Conservation (phyloP, 1,284 basidiomycete genomes). For the Leccinum fallax region DNA sequence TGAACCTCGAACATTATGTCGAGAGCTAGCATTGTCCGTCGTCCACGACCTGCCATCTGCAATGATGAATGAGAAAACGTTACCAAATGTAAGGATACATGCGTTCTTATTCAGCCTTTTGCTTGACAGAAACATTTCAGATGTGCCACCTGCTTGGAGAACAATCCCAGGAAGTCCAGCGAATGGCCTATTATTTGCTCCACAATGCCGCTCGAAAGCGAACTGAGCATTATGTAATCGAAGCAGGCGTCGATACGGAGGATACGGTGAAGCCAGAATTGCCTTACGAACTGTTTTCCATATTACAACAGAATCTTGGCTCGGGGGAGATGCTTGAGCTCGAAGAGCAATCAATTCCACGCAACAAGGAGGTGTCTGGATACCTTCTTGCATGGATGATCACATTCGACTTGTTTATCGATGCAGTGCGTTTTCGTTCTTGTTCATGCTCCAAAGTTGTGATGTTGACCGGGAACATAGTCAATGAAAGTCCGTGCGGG, state of each 20-base stretch:
- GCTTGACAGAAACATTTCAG: constrained; percentile 40
- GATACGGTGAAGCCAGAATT: constrained; percentile 53
- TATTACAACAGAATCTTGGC: constrained; percentile 55
- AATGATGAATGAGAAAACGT: constrained; percentile 64
- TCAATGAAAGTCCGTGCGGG: constrained; percentile 79
- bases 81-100: constrained; percentile 54
- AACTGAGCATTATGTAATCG: constrained; percentile 82
- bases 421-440: constrained; percentile 63
- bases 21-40: constrained; percentile 66
- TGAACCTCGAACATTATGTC: constrained; percentile 67
- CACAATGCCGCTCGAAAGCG: constrained; percentile 63
- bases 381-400: constrained; percentile 91
- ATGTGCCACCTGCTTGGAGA: constrained; percentile 78
- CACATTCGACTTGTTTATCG: constrained; percentile 83
- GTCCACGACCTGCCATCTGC: constrained; percentile 66
- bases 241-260: constrained; percentile 76
- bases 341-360: constrained; percentile 29
- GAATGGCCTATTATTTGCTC: constrained; percentile 71
- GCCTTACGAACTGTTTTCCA: constrained; percentile 65
- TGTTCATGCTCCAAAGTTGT: background rate
- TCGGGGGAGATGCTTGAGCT: constrained; percentile 42
- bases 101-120: background rate
- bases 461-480: constrained; percentile 39
- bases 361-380: constrained; percentile 47
- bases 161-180: constrained; percentile 65